phyloP scores from a whole-genome alignment of 768 basidiomycete genomes.

The Cyathus striatus region DNA sequence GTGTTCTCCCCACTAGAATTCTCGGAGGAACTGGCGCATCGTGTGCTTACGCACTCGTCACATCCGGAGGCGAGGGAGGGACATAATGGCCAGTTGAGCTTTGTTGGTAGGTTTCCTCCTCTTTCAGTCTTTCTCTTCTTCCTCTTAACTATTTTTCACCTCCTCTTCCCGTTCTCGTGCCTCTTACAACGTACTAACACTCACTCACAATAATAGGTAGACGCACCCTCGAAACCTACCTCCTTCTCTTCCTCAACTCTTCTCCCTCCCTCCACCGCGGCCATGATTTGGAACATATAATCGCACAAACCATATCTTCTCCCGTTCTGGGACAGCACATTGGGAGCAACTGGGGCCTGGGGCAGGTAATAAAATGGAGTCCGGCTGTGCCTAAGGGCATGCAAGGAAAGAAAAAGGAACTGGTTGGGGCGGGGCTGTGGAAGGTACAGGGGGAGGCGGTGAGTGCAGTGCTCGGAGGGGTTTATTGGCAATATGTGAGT shows the following conservation, averaged over 20 bases:
- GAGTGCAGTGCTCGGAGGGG: constrained; percentile 69
- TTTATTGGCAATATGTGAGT: constrained; percentile 77
- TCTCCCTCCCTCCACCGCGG: constrained; percentile 36
- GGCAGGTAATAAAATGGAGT: constrained; percentile 71
- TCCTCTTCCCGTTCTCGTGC: not conserved
- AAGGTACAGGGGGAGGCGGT: constrained; percentile 78
- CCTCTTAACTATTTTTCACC: too few species aligned
- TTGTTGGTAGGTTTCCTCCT: constrained; percentile 73
- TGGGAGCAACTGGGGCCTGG: constrained; percentile 71
- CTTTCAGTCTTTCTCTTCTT: too few species aligned
- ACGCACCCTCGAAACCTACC: constrained; percentile 71
- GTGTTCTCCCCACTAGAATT: constrained; percentile 67
- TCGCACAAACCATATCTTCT: constrained; percentile 57
- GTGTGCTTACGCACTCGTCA: constrained; percentile 75
- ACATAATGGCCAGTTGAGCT: constrained; percentile 68
- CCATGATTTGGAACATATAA: constrained; percentile 56
- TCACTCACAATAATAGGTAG: constrained; percentile 43
- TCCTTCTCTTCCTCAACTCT: constrained; percentile 66
- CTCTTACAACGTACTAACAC: not conserved
- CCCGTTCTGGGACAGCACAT: constrained; percentile 71
- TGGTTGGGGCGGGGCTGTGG: constrained; percentile 52
- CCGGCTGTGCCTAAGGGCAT: constrained; percentile 43
- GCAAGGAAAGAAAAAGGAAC: constrained; percentile 20
- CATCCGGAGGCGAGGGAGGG: constrained; percentile 62
- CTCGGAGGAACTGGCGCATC: constrained; percentile 62